Evolutionary conservation across 2,329 filamentous ascomycete species (phyloP).

Genomic region (Epicoccum nigrum): DNA sequence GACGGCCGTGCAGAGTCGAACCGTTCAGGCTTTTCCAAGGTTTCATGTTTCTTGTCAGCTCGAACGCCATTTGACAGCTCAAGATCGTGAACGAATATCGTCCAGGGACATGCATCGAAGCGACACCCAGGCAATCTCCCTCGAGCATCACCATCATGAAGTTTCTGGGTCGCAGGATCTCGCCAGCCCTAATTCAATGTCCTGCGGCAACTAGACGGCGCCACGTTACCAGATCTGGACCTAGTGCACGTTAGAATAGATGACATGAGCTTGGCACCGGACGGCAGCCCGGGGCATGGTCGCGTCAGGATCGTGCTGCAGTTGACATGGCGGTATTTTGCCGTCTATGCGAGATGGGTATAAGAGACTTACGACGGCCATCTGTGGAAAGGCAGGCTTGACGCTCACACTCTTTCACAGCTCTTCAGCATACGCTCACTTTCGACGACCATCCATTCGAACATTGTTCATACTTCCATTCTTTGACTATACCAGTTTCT

Average conservation of each 20-base stretch:
- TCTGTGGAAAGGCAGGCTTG: slow-evolving; percentile 35
- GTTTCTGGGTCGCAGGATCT: slow-evolving; percentile 30
- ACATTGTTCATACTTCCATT: slow-evolving; percentile 29
- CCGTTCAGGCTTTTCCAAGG: slow-evolving; percentile 21
- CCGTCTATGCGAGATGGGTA: slow-evolving; percentile 28
- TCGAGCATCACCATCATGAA: slow-evolving; percentile 20
- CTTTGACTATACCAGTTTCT: slow-evolving; percentile 28
- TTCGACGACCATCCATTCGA: slow-evolving; percentile 35
- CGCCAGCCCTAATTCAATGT: slow-evolving; percentile 24
- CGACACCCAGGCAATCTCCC: slow-evolving; percentile 28
- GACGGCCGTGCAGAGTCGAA: slow-evolving; percentile 14
- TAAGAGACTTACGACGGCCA: slow-evolving; percentile 28
- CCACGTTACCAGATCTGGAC: slow-evolving; percentile 15
- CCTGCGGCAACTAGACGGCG: slow-evolving; percentile 30
- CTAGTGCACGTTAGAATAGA: slow-evolving; percentile 34
- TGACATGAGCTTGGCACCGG: slow-evolving; percentile 33
- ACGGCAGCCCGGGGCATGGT: slow-evolving; percentile 24
- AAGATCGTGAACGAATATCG: slow-evolving; percentile 14
- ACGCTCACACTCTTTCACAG: slow-evolving; percentile 41
- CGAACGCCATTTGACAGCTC: slow-evolving; percentile 25
- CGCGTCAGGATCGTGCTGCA: slow-evolving; percentile 22
- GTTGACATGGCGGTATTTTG: slow-evolving; percentile 21
- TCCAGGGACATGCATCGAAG: slow-evolving; percentile 29
- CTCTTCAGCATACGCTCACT: slow-evolving; percentile 39
- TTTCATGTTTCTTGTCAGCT: slow-evolving; percentile 28